Evolutionary conservation across 805 yeast species (phyloP), one percentile per base, ranked within the genome.

Genomic region (Suhomyces pyralidae): DNA sequence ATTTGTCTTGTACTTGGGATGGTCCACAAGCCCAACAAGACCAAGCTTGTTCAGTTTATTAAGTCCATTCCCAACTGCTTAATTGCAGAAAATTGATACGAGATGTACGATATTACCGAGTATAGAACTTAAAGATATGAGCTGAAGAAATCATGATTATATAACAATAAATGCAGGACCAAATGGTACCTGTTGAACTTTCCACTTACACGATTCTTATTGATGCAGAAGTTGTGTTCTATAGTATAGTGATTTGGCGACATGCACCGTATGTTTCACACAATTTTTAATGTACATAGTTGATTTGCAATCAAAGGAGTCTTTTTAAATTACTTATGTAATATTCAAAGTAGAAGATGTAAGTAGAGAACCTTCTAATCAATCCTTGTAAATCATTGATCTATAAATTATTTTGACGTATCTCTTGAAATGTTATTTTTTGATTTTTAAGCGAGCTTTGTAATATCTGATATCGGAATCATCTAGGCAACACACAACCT

Each of bases 1-100:
- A 52, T 88, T 94, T 68, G 86, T 94, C 59, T 78, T 94, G 67
- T 94, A 94, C 79, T 77, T 94, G 62, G 99, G 79, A 19, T 75
- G 77, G 78, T 67, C 76, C 47, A 83, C 89, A 61, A 85, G 93
- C 58, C 79, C 90, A 52, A 87, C 86, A 71, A 89, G 87, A 74
- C 97, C 97, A 58, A 84, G 84, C 59, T 77, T 93, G 66, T 79
- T 93, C 70, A 80, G 78, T 65, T 79, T 88, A 62, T 78, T 88
- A 62, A 85, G 92, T 58, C 96, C 96, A 48, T 79, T 89, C 62
- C 94, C 96, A 60, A 80, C 88, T 58, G 87, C 83, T 64, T 88
- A 76, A 74, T 50, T 26, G 10, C 14, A 19, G 12, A 38, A 19
- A 19, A 38, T 38, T 17, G 24, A 17, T 17, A 38, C 17, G 42